Evolutionary conservation across 2,329 filamentous ascomycete genomes (phyloP).

Genomic region (Aspergillus costaricaensis): DNA sequence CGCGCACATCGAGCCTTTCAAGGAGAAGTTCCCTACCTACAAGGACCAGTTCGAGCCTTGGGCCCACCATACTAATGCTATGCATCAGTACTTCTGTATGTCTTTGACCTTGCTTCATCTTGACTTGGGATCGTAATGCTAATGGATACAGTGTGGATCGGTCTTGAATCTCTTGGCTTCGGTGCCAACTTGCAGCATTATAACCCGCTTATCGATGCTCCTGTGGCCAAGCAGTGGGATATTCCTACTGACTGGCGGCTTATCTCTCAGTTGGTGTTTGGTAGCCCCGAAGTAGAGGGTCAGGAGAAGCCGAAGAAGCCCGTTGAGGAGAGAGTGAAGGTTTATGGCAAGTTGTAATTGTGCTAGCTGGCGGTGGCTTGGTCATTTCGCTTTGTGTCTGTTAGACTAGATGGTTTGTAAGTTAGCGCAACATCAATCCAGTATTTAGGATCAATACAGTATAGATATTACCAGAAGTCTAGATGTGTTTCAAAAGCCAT

Average conservation of each 20-base stretch:
- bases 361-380: not conserved
- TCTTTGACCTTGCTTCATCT: not conserved
- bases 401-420: not conserved
- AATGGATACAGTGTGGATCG: slow-evolving; percentile 65
- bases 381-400: not conserved
- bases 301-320: slow-evolving; percentile 66
- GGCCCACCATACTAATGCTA: slow-evolving; percentile 75
- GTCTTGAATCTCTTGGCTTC: slow-evolving; percentile 78
- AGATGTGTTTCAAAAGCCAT: too few species aligned
- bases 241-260: slow-evolving; percentile 74
- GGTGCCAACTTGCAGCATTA: slow-evolving; percentile 93
- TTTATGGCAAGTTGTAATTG: slow-evolving; percentile 49
- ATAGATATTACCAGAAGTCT: too few species aligned
- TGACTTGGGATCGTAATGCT: not conserved
- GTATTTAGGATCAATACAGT: too few species aligned
- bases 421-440: not conserved
- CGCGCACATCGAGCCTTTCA: slow-evolving; percentile 63
- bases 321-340: slow-evolving; percentile 67
- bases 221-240: slow-evolving; percentile 69
- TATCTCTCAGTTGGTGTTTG: slow-evolving; percentile 83
- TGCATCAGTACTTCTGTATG: slow-evolving; percentile 70
- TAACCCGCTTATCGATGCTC: slow-evolving; percentile 79
- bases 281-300: slow-evolving; percentile 57
- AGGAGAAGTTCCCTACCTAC: slow-evolving; percentile 71
- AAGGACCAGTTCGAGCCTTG: slow-evolving; percentile 78